phyloP scores from a whole-genome alignment of 805 yeast genomes.

The Lipomyces yamadae region DNA sequence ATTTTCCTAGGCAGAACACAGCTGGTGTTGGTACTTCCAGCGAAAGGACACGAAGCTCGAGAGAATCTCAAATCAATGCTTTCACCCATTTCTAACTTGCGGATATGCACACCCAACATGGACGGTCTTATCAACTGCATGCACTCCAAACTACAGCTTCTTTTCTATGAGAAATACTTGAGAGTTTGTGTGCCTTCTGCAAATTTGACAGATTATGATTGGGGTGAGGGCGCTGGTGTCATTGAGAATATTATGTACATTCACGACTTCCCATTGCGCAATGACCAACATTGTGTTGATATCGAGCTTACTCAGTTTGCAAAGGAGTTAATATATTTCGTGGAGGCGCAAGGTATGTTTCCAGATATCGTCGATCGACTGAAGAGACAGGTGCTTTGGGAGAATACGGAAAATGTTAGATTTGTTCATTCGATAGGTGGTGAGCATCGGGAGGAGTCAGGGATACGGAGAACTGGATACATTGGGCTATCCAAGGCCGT shows the following conservation, averaged over 20 bases:
- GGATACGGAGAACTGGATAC: slow-evolving; percentile 28
- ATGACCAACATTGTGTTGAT: background rate
- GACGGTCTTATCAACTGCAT: slow-evolving; percentile 31
- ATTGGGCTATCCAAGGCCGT: slow-evolving; percentile 28
- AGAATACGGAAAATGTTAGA: slow-evolving; percentile 33
- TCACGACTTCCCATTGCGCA: slow-evolving; percentile 34
- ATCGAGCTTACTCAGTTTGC: slow-evolving; percentile 19
- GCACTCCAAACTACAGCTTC: slow-evolving; percentile 40
- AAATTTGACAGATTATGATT: slow-evolving; percentile 39
- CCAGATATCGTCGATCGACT: slow-evolving; percentile 29
- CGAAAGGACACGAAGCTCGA: slow-evolving; percentile 29
- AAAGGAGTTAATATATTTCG: slow-evolving; percentile 32
- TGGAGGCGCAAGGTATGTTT: slow-evolving; percentile 32
- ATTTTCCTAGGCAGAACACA: slow-evolving; percentile 21
- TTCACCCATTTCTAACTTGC: slow-evolving; percentile 20
- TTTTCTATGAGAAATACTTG: slow-evolving; percentile 35
- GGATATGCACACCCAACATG: slow-evolving; percentile 36
- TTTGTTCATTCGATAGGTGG: slow-evolving; percentile 41
- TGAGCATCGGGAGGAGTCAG: slow-evolving; percentile 14
- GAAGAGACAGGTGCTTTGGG: slow-evolving; percentile 31
- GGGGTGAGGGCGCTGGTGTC: slow-evolving; percentile 40
- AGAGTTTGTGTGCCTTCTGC: slow-evolving; percentile 40
- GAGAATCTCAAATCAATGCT: slow-evolving; percentile 5
- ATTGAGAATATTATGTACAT: slow-evolving; percentile 38
- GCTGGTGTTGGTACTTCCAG: slow-evolving; percentile 33